Evolutionary conservation across 306 rosid genomes (phyloP), one percentile per base, ranked within the genome.

Genomic region (Cucurbita argyrosperma): DNA sequence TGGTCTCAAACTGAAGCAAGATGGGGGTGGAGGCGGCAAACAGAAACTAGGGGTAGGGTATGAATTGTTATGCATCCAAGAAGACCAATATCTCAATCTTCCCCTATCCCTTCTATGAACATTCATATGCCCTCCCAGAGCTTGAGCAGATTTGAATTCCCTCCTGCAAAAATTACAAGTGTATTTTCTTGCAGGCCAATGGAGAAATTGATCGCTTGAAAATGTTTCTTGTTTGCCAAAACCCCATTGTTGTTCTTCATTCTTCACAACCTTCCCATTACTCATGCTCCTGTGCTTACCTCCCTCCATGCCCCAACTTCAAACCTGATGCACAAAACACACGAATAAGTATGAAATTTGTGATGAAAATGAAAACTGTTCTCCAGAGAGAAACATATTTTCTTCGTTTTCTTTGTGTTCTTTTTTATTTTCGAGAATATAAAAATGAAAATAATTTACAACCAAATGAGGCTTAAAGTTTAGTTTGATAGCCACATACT

Each of bases 41-140:
- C 74, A 23, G 58, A 74, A 61, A 60, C 47, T 79, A 58, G 85
- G 72, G 55, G 78, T 84, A 76, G 61, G 55, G 77, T 26, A 58
- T 46, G 77, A 82, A 71, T 75, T 12, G 84, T 82, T 6, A 59
- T 61, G 80, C 42, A 84, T 11, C 56, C 47, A 21, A 67, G 73
- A 49, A 49, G 53, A 8, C 53, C 13, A 69, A 38, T 85, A 85
- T 73, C 88, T 84, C 76, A 90, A 71, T 76, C 89, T 88, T 51
- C 95, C 96, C 79, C 95, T 88, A 78, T 92, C 97, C 81, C 90
- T 87, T 69, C 96, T 86, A 54, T 92, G 97, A 72, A 92, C 92
- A 83, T 92, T 92, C 97, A 92, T 92, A 47, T 89, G 96, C 40
- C 96, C 96, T 40, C 96, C 96, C 70, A 90, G 83, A 45, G 92